Evolutionary conservation across 1,139 yeast genomes (phyloP).

Genomic region (Nematodospora anomalae): DNA sequence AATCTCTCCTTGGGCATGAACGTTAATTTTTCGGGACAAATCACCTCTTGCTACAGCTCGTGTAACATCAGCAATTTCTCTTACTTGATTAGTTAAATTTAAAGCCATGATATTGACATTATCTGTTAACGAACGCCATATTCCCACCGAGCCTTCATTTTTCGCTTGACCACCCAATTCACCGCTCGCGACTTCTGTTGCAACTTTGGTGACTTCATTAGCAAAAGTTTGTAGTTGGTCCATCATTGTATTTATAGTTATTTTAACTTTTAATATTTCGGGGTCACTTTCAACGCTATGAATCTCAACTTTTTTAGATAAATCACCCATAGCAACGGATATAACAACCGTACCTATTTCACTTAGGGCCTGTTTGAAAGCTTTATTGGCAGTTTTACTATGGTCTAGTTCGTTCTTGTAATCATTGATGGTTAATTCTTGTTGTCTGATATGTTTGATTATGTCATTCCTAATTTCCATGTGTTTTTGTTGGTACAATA

Average conservation of each 20-base stretch:
- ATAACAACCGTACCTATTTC: constrained; percentile 83
- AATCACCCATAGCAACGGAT: constrained; percentile 83
- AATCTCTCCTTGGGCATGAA: constrained; percentile 83
- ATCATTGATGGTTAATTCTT: constrained; percentile 30
- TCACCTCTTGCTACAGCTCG: constrained; percentile 83
- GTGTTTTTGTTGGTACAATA: constrained; percentile 30
- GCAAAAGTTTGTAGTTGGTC: constrained; percentile 83
- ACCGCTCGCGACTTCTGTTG: constrained; percentile 88
- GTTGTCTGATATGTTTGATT: constrained; percentile 30
- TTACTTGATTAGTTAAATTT: constrained; percentile 76
- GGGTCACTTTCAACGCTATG: constrained; percentile 75
- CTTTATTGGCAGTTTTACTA: constrained; percentile 65
- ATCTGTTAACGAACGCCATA: constrained; percentile 82
- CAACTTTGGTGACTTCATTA: constrained; percentile 78
- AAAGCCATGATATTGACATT: constrained; percentile 87
- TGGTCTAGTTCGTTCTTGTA: constrained; percentile 47
- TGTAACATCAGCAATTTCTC: constrained; percentile 88
- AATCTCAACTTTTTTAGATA: constrained; percentile 72
- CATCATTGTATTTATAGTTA: constrained; percentile 85
- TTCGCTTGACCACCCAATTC: constrained; percentile 87
- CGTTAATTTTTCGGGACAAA: constrained; percentile 72
- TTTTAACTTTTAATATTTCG: constrained; percentile 72
- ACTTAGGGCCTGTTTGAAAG: constrained; percentile 71
- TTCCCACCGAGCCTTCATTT: constrained; percentile 79
- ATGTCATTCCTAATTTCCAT: constrained; percentile 36